Base-by-base conservation (phyloP, 495 filamentous ascomycete genomes). In the Xylaria curta region DNA sequence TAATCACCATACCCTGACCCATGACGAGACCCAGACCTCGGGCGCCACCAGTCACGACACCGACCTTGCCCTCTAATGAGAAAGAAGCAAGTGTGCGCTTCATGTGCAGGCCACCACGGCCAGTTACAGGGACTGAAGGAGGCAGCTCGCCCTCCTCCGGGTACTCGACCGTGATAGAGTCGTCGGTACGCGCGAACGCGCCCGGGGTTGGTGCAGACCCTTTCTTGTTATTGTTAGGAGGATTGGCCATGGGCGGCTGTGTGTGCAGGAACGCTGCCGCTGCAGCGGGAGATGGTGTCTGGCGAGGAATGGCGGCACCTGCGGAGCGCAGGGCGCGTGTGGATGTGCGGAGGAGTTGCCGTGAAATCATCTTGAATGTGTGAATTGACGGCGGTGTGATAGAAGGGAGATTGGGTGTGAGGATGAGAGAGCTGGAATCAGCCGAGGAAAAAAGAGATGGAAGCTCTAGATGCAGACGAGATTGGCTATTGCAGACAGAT, bases 21-120 rank as follows among this genome's bases (percentile, higher is more conserved):
- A 98, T 97, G 44, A 97, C 94, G 74, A 97, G 83, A 61, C 94
- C 94, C 75, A 97, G 79, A 5, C 94, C 94, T 74, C 94, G 85
- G 49, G 94, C 94, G 74, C 94, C 94, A 42, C 94, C 94, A 13
- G 94, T 97, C 2, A 97, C 92, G 7, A 97, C 84, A 31, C 85
- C 92, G 7, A 93, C 91, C 75, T 89, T 91, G 33, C 87, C 90
- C 79, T 97, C 91, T 31, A 97, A 84, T 0, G 92, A 93, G 81
- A 97, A 97, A 40, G 88, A 78, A 17, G 83, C 80, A 19, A 86
- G 81, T 15, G 84, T 84, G 0, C 82, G 83, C 60, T 82, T 80
- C 58, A 81, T 78, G 68, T 89, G 70, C 70, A 77, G 61, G 85
- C 89, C 75, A 90, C 92, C 92, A 8, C 91, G 87, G 51, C 92